Evolutionary conservation across 1,284 basidiomycete genomes (phyloP).

Genomic region (Abortiporus biennis): DNA sequence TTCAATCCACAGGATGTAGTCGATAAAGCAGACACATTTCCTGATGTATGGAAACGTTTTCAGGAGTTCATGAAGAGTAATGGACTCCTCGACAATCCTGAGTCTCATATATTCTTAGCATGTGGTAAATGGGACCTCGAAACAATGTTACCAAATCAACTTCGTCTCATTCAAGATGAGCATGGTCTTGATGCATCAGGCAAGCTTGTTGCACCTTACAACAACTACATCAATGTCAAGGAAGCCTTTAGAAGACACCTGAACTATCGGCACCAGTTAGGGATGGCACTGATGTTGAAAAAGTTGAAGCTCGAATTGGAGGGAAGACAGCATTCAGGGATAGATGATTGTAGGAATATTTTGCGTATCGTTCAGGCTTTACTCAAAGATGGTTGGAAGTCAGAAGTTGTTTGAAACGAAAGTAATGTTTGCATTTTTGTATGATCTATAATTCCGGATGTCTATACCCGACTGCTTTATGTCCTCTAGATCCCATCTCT

Average conservation of each 20-base stretch:
- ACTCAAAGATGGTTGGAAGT: slow-evolving; percentile 22
- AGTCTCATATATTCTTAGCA: slow-evolving; percentile 22
- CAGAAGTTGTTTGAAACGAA: slow-evolving; percentile 12
- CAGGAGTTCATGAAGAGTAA: slow-evolving; percentile 20
- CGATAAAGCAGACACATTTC: slow-evolving; percentile 24
- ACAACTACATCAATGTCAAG: slow-evolving; percentile 28
- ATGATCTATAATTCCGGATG: too few relatives aligned
- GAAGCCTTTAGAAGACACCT: slow-evolving; percentile 19
- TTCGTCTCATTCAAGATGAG: slow-evolving; percentile 16
- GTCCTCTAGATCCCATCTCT: too few relatives aligned
- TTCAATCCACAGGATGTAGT: slow-evolving; percentile 23
- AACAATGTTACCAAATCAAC: slow-evolving; percentile 29
- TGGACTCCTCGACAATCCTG: slow-evolving; percentile 15
- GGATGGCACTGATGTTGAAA: slow-evolving; percentile 23
- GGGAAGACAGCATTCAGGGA: slow-evolving; percentile 35
- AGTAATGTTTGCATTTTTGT: neutral
- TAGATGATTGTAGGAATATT: slow-evolving; percentile 36
- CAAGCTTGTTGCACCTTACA: slow-evolving; percentile 17
- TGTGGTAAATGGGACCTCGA: slow-evolving; percentile 31
- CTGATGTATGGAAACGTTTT: slow-evolving; percentile 25
- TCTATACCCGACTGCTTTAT: too few relatives aligned
- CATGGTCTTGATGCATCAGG: slow-evolving; percentile 16
- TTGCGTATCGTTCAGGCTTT: slow-evolving; percentile 26
- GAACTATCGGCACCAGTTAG: slow-evolving; percentile 14
- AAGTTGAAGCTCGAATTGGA: slow-evolving; percentile 23